Conservation (phyloP, 495 filamentous ascomycete genomes). For the Talaromyces ruber region DNA sequence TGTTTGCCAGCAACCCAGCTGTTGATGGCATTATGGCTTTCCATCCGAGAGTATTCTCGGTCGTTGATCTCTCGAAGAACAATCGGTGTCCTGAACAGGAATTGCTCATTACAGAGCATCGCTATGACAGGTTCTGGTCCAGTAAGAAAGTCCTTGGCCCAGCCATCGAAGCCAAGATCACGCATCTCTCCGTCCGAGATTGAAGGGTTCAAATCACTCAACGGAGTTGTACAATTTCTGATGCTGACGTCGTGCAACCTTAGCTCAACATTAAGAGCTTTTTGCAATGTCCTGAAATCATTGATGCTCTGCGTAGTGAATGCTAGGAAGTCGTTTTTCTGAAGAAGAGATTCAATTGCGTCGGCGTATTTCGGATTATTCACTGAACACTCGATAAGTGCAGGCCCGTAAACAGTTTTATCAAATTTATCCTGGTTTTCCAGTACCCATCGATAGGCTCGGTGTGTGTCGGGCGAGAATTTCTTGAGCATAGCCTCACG, state of each 20-base stretch:
- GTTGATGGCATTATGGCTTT: constrained; percentile 34
- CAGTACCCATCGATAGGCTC: constrained; percentile 74
- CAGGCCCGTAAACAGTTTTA: constrained; percentile 75
- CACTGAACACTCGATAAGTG: constrained; percentile 72
- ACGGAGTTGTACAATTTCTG: constrained; percentile 39
- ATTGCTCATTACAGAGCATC: constrained; percentile 67
- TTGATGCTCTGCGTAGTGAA: constrained; percentile 67
- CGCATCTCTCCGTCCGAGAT: constrained; percentile 46
- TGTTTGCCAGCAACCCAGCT: constrained; percentile 57
- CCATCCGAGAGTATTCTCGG: constrained; percentile 51
- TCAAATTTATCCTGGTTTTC: constrained; percentile 64
- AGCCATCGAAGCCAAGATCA: constrained; percentile 65
- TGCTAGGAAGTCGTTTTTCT: constrained; percentile 52
- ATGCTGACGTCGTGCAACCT: constrained; percentile 59
- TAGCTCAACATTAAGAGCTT: constrained; percentile 32
- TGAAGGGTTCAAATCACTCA: constrained; percentile 44
- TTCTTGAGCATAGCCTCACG: constrained; percentile 53
- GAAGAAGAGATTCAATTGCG: constrained; percentile 64
- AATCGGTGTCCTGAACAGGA: constrained; percentile 59
- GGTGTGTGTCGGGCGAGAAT: constrained; percentile 50
- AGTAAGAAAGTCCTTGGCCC: constrained; percentile 64
- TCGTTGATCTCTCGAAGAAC: constrained; percentile 52
- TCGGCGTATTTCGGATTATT: constrained; percentile 67
- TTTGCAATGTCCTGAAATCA: constrained; percentile 64
- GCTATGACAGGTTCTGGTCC: constrained; percentile 81